phyloP scores from a whole-genome alignment of 2,329 filamentous ascomycete genomes.

The Alternaria burnsii region DNA sequence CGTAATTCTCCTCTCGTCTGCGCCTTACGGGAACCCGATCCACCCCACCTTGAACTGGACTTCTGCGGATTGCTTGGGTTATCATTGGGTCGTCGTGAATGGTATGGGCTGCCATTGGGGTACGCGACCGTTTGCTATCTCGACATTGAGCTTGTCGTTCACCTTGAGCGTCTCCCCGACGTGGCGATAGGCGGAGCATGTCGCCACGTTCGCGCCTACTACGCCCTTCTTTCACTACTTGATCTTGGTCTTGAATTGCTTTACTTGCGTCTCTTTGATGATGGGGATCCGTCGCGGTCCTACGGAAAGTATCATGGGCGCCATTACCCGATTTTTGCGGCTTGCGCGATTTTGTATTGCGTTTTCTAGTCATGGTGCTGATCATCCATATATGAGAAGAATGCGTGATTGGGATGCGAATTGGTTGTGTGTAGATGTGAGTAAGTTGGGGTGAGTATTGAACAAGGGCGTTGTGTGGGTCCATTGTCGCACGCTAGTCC shows the following conservation, averaged over 20 bases:
- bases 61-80: background rate
- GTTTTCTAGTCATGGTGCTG: background rate
- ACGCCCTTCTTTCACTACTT: background rate
- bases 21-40: background rate
- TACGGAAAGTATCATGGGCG: background rate
- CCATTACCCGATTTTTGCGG: background rate
- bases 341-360: background rate
- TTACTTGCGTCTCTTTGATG: background rate
- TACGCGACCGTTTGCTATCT: background rate
- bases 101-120: background rate
- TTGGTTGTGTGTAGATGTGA: background rate
- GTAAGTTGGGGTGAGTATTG: background rate
- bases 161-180: background rate
- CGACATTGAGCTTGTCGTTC: background rate
- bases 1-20: conserved; percentile 2
- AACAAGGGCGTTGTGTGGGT: conserved; percentile 14
- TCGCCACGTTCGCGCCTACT: background rate
- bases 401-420: background rate
- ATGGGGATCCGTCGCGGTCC: background rate
- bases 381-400: background rate
- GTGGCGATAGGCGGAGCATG: too few relatives aligned
- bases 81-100: background rate
- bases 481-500: conserved; percentile 7
- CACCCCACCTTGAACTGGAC: background rate
- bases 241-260: background rate